Evolutionary conservation across 768 basidiomycete species (phyloP).

Genomic region (Boletus eberwhitei): DNA sequence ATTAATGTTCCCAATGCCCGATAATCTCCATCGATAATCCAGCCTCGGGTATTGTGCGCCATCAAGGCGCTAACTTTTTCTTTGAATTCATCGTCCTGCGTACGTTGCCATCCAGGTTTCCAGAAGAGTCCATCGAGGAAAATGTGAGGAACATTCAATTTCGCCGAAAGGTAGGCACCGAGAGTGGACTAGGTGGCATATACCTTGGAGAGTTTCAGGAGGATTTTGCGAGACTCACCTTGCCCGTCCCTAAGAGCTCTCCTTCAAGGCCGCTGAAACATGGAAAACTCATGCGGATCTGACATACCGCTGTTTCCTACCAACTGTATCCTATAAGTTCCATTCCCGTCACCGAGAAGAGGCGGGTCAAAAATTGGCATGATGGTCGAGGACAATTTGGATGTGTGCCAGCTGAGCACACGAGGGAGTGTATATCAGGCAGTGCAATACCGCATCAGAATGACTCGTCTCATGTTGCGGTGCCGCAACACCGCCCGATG

Average conservation of each 20-base stretch:
- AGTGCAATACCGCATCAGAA: background rate
- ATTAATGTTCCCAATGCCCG: slow-evolving; percentile 31
- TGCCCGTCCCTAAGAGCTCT: slow-evolving; percentile 34
- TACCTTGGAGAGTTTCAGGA: background rate
- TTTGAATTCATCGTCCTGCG: slow-evolving; percentile 27
- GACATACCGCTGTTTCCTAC: slow-evolving; percentile 52
- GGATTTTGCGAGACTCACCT: slow-evolving; percentile 27
- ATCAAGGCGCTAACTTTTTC: slow-evolving; percentile 20
- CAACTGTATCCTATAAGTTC: slow-evolving; percentile 45
- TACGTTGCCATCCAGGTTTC: slow-evolving; percentile 46
- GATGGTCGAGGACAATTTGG: background rate
- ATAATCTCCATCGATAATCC: slow-evolving; percentile 56
- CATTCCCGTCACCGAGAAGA: slow-evolving; percentile 44
- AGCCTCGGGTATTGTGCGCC: slow-evolving; percentile 36
- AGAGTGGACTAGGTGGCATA: slow-evolving; percentile 43
- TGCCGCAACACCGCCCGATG: background rate
- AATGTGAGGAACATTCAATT: slow-evolving; percentile 45
- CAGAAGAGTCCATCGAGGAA: slow-evolving; percentile 47
- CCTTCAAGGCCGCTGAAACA: background rate
- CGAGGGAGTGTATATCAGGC: background rate
- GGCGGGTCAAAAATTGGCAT: slow-evolving; percentile 13
- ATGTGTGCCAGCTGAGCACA: background rate
- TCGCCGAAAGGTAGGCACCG: slow-evolving; percentile 39
- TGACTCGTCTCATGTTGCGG: slow-evolving; percentile 6
- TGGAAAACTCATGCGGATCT: background rate